phyloP scores from a whole-genome alignment of 768 basidiomycete species.

The Mycena rebaudengoi region DNA sequence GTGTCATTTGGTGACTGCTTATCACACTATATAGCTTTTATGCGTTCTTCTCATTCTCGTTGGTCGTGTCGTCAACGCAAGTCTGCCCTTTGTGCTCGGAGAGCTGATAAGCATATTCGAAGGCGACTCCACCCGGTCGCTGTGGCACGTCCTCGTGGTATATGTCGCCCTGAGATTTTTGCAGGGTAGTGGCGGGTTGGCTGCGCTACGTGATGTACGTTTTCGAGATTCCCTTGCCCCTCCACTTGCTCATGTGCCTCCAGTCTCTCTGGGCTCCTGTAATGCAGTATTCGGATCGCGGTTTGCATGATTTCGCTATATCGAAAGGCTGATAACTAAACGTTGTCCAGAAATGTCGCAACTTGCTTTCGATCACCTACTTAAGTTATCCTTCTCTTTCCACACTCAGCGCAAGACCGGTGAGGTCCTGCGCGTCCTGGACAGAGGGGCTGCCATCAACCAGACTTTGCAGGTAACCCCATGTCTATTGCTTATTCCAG shows the following conservation, averaged over 20 bases:
- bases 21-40: constrained; percentile 50
- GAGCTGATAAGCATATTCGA: constrained; percentile 68
- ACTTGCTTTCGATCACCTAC: constrained; percentile 85
- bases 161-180: constrained; percentile 80
- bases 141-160: constrained; percentile 74
- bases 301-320: constrained; percentile 36
- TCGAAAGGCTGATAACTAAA: too few species aligned
- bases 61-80: constrained; percentile 79
- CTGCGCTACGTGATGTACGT: constrained; percentile 68
- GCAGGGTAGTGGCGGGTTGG: constrained; percentile 79
- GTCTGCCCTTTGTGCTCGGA: constrained; percentile 77
- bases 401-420: constrained; percentile 87
- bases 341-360: constrained; percentile 80
- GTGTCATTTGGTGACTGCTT: not conserved
- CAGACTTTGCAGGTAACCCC: constrained; percentile 70
- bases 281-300: constrained; percentile 87
- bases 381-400: constrained; percentile 87
- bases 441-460: constrained; percentile 88
- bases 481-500: not conserved
- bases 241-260: not conserved
- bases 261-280: constrained; percentile 86
- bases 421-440: constrained; percentile 82
- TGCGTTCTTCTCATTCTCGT: constrained; percentile 77
- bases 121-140: constrained; percentile 51
- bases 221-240: not conserved